Percentiles rank a stretch among this genome's conserved stretches.
Evolutionary conservation across 805 yeast genomes (phyloP).

Genomic region (Ogataea neopini): DNA sequence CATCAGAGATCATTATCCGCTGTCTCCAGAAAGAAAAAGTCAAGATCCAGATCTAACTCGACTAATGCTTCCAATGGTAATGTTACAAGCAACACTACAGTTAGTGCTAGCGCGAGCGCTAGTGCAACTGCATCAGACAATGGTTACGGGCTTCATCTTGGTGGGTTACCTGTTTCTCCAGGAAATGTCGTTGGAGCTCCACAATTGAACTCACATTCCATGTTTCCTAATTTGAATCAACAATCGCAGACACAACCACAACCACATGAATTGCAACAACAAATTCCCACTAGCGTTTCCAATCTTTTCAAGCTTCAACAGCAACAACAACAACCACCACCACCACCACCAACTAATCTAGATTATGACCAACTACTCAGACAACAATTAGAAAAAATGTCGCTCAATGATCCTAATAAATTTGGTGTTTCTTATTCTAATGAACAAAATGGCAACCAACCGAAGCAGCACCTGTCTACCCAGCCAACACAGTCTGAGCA

Average conservation of each 20-base stretch:
- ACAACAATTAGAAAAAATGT: conserved; percentile 33
- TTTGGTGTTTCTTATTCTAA: conserved; percentile 5
- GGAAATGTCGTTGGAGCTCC: conserved; percentile 2
- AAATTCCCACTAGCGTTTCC: neutral
- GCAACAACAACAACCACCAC: conserved; percentile 6
- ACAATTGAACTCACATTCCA: conserved; percentile 12
- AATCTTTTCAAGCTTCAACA: conserved; percentile 3
- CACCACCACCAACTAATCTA: conserved; percentile 11
- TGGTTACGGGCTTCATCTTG: conserved; percentile 1
- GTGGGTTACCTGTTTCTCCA: neutral
- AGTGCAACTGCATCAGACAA: neutral
- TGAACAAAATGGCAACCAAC: conserved; percentile 10
- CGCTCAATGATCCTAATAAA: conserved; percentile 19
- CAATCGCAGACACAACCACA: neutral
- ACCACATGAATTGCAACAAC: neutral
- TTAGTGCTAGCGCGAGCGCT: neutral
- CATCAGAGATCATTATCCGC: conserved; percentile 25
- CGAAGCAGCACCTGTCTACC: conserved; percentile 6
- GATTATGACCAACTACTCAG: conserved; percentile 31
- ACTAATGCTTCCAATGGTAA: conserved; percentile 17
- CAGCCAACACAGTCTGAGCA: conserved; percentile 13
- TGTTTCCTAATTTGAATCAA: conserved; percentile 9
- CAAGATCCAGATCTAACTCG: conserved; percentile 31
- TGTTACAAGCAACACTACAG: neutral
- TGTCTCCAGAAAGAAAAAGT: conserved; percentile 27